Conservation (phyloP, 176 grass and related monocot genomes). For the Alloteropsis semialata region DNA sequence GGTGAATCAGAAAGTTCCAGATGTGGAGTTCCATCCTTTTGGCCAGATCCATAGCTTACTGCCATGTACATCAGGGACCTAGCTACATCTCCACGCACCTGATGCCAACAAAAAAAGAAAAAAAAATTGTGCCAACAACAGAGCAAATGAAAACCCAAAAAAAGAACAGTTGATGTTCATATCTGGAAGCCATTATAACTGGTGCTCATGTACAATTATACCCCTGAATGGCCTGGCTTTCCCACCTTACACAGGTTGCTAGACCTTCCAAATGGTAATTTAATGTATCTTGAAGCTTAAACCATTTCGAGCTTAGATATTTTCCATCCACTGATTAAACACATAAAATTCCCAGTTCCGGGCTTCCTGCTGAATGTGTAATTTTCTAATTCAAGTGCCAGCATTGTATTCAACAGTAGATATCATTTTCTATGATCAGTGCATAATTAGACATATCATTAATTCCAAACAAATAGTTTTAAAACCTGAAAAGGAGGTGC, state of each 20-base stretch:
- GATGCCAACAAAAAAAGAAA: background rate
- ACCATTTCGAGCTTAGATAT: background rate
- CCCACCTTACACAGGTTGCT: background rate
- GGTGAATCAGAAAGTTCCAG: slow-evolving; percentile 66
- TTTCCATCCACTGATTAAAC: background rate
- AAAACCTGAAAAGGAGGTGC: slow-evolving; percentile 65
- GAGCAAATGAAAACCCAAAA: background rate
- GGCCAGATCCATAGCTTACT: slow-evolving; percentile 57
- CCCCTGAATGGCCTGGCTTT: background rate
- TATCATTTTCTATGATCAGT: background rate
- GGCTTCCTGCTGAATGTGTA: background rate
- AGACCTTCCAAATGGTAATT: background rate
- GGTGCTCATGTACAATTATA: background rate
- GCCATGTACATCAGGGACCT: slow-evolving; percentile 90
- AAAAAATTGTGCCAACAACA: background rate
- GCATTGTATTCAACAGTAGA: background rate
- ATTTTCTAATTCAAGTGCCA: background rate
- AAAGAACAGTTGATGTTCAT: background rate
- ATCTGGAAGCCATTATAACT: background rate
- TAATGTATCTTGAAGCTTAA: background rate
- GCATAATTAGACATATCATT: background rate
- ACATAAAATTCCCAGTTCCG: background rate
- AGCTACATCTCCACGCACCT: slow-evolving; percentile 76
- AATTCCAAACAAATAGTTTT: background rate
- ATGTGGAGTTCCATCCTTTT: slow-evolving; percentile 46